Base-by-base conservation (phyloP, 176 grass and related monocot genomes). In the Ensete glaucum region DNA sequence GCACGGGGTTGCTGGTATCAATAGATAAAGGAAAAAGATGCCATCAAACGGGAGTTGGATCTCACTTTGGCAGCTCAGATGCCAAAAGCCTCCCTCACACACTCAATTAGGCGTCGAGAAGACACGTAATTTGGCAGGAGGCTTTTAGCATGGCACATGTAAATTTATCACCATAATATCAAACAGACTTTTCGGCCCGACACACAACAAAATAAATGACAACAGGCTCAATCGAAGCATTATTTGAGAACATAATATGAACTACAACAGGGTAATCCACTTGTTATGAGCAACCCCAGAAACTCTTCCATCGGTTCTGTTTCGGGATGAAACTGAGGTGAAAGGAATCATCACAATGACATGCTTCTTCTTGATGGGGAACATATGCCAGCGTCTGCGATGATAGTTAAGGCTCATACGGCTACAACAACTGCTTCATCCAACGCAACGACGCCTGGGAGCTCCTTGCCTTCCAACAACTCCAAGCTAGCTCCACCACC, bases 401-500 rank as follows among this genome's bases (percentile, higher is more conserved):
- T 85, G 76, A 66, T 83, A 34, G 73, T 81, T 69, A 80, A 80
- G 82, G 51, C 75, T 91, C 81, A 91, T 63, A 85, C 89, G 75
- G 75, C n/a, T 24, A 91, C 85, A 12, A 71, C 0, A 17, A 63
- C 71, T 51, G 78, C 83, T 73, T 92, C 89, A 63, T 92, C 83
- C 29, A 92, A 53, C 11, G 89, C 89, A 20, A 84, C 26, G 58
- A 92, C 89, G 71, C 89, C 85, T 24, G 89, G 89, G 22, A 92
- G 89, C 27, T 86, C 81, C 71, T 92, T 92, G 25, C 89, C 89
- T 92, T 92, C 89, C 71, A 92, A 81, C 69, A 92, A 16, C 82
- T 92, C 89, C 75, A 92, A 86, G 72, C 89, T 92, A 12, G 89
- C 89, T 52, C 89, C 89, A 69, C 89, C 89, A 79, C 85, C 89